Base-by-base conservation (phyloP, 306 rosid genomes). In the Vicia faba region DNA sequence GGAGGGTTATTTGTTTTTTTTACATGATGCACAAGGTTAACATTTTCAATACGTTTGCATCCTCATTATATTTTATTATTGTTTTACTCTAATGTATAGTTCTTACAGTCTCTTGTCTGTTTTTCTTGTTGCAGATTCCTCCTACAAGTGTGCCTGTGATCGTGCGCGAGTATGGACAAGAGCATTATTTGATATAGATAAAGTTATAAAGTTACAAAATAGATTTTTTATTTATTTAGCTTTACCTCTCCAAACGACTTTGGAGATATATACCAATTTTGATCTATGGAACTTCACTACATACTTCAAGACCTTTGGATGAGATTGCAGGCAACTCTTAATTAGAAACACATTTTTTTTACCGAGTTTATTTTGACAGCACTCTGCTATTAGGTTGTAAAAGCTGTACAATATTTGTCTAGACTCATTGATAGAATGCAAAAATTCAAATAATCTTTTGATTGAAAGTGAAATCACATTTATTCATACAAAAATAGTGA, bases 91-190 rank as follows among this genome's bases (percentile, higher is more conserved):
- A 33, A 33, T 62, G 46, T 10, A 20, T 3, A 12, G 38, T 28
- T 40, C 58, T 33, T 33, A 33, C 23, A 10, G 20, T 69, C 8
- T 16, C 23, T 4, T 18, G 15, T 66, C 36, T 76, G 19, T 35
- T 50, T 20, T 55, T 64, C 35, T 65, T 69, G 8, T 61, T 75
- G 69, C 81, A 92, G 96, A 80, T 89, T 55, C 96, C 98, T 56
- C 88, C 92, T 19, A 87, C 97, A 11, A 89, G 97, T 25, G 91
- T 92, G 45, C 95, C 97, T 0, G 90, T 85, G 53, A 87, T 92
- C 29, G 95, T 89, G n/a, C 96, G 92, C 0, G 92, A 92, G 82
- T 89, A 87, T 79, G 73, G 85, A 29, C 81, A 84, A 74, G 81
- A 80, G 53, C 81, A 85, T 69, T 28, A 87, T 72, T 28, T 85